Conservation (phyloP, 768 basidiomycete genomes). For the Glaciozyma antarctica region DNA sequence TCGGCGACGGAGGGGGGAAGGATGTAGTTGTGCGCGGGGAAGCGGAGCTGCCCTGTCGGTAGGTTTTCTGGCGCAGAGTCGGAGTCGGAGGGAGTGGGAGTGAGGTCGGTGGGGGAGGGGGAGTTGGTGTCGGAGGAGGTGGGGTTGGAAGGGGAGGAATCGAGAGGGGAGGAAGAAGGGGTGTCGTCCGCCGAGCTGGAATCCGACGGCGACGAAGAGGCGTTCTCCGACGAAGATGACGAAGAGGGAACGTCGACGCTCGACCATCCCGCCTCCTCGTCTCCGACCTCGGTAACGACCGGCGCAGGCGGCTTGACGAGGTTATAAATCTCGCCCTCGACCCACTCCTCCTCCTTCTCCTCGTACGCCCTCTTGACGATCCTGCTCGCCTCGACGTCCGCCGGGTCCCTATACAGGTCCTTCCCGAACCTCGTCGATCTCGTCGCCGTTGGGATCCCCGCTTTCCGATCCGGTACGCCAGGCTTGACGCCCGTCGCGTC, state of each 20-base stretch:
- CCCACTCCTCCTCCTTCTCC: conserved; percentile 13
- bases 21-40: conserved; percentile 23
- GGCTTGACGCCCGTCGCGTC: conserved; percentile 13
- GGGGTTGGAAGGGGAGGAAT: background rate
- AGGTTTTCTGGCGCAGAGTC: conserved; percentile 10
- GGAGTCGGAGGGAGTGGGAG: background rate
- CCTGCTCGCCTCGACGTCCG: conserved; percentile 18
- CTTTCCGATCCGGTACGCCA: conserved; percentile 18
- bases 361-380: conserved; percentile 8
- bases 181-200: background rate
- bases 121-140: background rate
- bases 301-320: background rate
- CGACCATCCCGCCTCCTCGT: background rate
- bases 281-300: background rate
- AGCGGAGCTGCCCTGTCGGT: conserved; percentile 24
- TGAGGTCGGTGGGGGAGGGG: background rate
- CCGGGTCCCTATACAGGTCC: conserved; percentile 30
- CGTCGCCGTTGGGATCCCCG: conserved; percentile 15
- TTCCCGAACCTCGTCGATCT: conserved; percentile 29
- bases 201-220: background rate
- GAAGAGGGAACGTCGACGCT: background rate
- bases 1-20: conserved; percentile 28
- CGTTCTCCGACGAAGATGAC: conserved; percentile 3
- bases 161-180: background rate
- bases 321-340: conserved; percentile 25